Conservation (phyloP, 2,329 filamentous ascomycete genomes). For the Ophiostoma quercus region DNA sequence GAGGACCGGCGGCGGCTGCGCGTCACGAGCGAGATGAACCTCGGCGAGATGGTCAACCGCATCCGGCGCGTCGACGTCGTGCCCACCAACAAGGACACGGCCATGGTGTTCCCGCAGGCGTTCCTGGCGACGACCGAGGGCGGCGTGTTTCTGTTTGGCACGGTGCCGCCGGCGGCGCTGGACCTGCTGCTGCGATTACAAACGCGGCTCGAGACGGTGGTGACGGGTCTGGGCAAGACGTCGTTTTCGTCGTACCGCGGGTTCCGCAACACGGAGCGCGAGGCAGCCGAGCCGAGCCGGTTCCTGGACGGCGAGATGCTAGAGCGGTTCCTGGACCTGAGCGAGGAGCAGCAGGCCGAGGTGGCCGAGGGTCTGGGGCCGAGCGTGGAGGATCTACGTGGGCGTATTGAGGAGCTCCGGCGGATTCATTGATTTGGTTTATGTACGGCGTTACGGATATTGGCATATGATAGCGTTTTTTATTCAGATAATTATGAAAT, state of each 20-base stretch:
- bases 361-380: slow-evolving; percentile 53
- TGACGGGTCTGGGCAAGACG: slow-evolving; percentile 66
- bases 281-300: slow-evolving; percentile 69
- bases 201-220: slow-evolving; percentile 57
- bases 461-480: neutral
- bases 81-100: slow-evolving; percentile 48
- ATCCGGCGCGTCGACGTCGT: slow-evolving; percentile 71
- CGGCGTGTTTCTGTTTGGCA: slow-evolving; percentile 81
- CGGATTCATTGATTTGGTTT: slow-evolving; percentile 44
- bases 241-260: slow-evolving; percentile 76
- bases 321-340: slow-evolving; percentile 73
- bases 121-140: slow-evolving; percentile 92
- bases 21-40: slow-evolving; percentile 71
- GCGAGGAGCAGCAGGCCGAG: slow-evolving; percentile 51
- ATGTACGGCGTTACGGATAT: neutral
- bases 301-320: slow-evolving; percentile 92
- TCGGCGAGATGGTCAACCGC: slow-evolving; percentile 90
- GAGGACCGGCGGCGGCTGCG: slow-evolving; percentile 68
- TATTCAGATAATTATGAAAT: neutral
- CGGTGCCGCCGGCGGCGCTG: slow-evolving; percentile 65
- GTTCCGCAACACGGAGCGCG: slow-evolving; percentile 66
- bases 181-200: slow-evolving; percentile 82
- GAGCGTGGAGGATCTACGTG: slow-evolving; percentile 58
- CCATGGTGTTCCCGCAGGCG: slow-evolving; percentile 71
- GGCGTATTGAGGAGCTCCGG: slow-evolving; percentile 57